These are phyloP conservation scores for Fraxinus latifolia DNA, from an alignment of 305 asterid species.

Conservation along the genomic window DNA sequence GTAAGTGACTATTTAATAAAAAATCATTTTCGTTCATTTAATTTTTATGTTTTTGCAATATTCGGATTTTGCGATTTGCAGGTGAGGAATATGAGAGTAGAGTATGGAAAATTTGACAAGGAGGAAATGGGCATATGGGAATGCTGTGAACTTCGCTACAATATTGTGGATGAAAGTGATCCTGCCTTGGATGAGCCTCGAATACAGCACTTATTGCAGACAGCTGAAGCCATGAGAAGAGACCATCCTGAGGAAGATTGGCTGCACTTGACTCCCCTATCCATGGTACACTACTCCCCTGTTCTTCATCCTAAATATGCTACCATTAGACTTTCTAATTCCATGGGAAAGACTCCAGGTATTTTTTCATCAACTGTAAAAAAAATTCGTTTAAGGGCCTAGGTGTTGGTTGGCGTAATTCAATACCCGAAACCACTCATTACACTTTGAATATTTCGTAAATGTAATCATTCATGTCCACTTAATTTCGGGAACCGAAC, in stretches of 20 bases:
- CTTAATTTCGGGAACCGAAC: too few species aligned
- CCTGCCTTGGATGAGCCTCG: constrained; percentile 62
- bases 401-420: too few species aligned
- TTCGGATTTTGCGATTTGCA: constrained; percentile 11
- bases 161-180: constrained; percentile 60
- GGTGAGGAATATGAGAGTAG: constrained; percentile 43
- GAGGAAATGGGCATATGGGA: constrained; percentile 62
- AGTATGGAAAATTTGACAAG: constrained; percentile 28
- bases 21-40: neutral
- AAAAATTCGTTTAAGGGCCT: too few species aligned
- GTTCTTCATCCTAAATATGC: neutral
- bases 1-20: constrained; percentile 21
- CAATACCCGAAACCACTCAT: too few species aligned
- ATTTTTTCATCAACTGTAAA: too few species aligned
- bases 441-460: too few species aligned
- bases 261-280: constrained; percentile 41
- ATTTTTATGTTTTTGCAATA: neutral
- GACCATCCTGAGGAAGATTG: constrained; percentile 56
- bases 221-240: constrained; percentile 58
- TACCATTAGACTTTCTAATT: too few species aligned
- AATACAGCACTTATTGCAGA: constrained; percentile 55
- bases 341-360: too few species aligned
- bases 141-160: constrained; percentile 53
- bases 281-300: neutral
- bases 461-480: too few species aligned